A percentile compares a stretch with the other conserved stretches of the same genome.
Conservation (phyloP, 2,329 filamentous ascomycete genomes). For the Aspergillus tanneri region DNA sequence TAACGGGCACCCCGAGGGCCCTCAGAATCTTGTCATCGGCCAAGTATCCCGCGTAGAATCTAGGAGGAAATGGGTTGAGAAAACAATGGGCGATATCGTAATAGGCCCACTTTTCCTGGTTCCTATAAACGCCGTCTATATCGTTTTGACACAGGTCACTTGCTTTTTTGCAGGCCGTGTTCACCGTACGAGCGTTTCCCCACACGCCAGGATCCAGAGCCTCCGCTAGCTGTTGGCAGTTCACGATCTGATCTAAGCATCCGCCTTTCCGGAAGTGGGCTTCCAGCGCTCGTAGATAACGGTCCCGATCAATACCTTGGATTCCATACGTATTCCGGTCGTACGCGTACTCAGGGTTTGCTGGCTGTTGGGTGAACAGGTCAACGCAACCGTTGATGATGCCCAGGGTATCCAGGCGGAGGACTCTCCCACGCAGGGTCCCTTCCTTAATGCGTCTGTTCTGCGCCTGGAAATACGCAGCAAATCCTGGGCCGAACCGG, state of each 20-base stretch:
- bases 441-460: slow-evolving; percentile 56
- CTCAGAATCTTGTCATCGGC: no score
- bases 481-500: slow-evolving; percentile 67
- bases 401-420: slow-evolving; percentile 63
- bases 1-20: no score
- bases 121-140: background rate
- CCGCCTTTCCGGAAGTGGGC: slow-evolving; percentile 1
- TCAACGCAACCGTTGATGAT: slow-evolving; percentile 73
- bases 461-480: slow-evolving; percentile 58
- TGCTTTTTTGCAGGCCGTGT: background rate
- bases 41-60: no score
- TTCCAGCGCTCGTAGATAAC: background rate
- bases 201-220: slow-evolving; percentile 1
- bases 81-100: no score
- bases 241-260: background rate
- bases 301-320: slow-evolving; percentile 45
- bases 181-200: background rate
- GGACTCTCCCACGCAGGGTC: slow-evolving; percentile 45
- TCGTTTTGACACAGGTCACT: slow-evolving; percentile 1
- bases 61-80: no score
- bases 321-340: slow-evolving; percentile 61
- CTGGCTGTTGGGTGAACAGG: slow-evolving; percentile 54
- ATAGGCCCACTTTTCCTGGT: slow-evolving; percentile 6
- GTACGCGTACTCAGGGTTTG: slow-evolving; percentile 43
- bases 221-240: background rate